Conservation (phyloP, 345 rosid genomes). For the Barbarea vulgaris region DNA sequence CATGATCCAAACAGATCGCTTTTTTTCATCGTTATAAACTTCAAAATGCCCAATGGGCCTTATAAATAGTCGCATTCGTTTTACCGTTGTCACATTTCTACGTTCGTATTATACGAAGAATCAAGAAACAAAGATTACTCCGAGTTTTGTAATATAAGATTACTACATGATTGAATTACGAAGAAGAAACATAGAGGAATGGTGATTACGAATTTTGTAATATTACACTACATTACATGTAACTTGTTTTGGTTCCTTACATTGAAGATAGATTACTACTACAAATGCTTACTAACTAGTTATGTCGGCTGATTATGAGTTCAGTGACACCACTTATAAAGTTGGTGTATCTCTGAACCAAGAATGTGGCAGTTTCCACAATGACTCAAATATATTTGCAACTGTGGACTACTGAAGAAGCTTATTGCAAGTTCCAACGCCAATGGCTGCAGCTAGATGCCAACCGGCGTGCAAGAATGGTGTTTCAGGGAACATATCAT, state of each 20-base stretch:
- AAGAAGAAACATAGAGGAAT: too few species aligned
- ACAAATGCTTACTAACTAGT: background rate
- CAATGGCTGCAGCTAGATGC: slow-evolving; percentile 98
- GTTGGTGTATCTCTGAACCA: slow-evolving; percentile 16
- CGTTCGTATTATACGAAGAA: too few species aligned
- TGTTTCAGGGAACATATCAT: slow-evolving; percentile 70
- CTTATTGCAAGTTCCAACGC: slow-evolving; percentile 87
- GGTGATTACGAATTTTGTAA: too few species aligned
- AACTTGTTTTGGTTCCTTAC: slow-evolving; percentile 12
- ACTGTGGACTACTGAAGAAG: slow-evolving; percentile 65
- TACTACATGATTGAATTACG: too few species aligned
- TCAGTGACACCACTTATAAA: slow-evolving; percentile 20
- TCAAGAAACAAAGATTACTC: too few species aligned
- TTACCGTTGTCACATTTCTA: too few species aligned
- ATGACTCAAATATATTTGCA: background rate
- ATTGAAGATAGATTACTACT: slow-evolving; percentile 9
- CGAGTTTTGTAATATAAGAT: too few species aligned
- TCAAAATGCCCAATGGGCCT: background rate
- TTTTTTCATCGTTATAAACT: background rate
- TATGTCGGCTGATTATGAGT: slow-evolving; percentile 39
- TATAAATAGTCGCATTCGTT: too few species aligned
- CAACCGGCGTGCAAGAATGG: slow-evolving; percentile 96
- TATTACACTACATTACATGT: too few species aligned
- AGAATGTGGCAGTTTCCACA: slow-evolving; percentile 41
- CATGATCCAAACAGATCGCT: background rate